Conservation (phyloP, 2,329 filamentous ascomycete species). For the Cordyceps farinosa region DNA sequence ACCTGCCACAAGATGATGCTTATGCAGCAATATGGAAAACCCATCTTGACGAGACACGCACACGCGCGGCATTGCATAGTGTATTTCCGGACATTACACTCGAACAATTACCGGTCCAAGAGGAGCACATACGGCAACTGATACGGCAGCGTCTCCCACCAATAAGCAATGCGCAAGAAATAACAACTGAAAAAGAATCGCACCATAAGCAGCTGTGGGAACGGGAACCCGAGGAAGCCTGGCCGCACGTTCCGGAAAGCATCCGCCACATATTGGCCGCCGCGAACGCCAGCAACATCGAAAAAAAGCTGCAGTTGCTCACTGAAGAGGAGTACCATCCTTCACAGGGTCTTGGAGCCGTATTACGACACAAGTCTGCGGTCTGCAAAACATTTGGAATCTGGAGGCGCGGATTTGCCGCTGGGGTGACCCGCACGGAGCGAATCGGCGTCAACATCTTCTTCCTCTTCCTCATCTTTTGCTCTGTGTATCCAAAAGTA, state of each 20-base stretch:
- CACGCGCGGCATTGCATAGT: not conserved
- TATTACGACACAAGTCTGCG: constrained; percentile 12
- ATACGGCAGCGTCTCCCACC: constrained; percentile 13
- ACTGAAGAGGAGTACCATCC: constrained; percentile 19
- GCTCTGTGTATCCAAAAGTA: constrained; percentile 20
- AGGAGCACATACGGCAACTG: constrained; percentile 16
- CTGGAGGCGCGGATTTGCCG: constrained; percentile 20
- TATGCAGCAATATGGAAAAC: constrained; percentile 19
- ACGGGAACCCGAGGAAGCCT: constrained; percentile 13
- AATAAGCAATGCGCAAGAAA: not conserved
- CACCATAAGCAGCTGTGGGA: not conserved
- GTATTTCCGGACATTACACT: constrained; percentile 16
- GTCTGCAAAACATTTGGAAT: constrained; percentile 20
- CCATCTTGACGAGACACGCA: not conserved
- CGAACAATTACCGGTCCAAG: constrained; percentile 14
- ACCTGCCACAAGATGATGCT: constrained; percentile 19
- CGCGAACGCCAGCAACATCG: constrained; percentile 19
- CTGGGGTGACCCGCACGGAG: constrained; percentile 18
- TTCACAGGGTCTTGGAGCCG: not conserved
- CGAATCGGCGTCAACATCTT: constrained; percentile 20
- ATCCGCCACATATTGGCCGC: constrained; percentile 19
- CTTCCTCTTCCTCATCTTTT: constrained; percentile 22
- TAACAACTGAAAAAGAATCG: not conserved
- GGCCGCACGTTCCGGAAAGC: constrained; percentile 14
- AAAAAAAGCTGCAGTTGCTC: constrained; percentile 18